Evolutionary conservation across 2,329 filamentous ascomycete genomes (phyloP).

Genomic region (Cladophialophora chaetospira): DNA sequence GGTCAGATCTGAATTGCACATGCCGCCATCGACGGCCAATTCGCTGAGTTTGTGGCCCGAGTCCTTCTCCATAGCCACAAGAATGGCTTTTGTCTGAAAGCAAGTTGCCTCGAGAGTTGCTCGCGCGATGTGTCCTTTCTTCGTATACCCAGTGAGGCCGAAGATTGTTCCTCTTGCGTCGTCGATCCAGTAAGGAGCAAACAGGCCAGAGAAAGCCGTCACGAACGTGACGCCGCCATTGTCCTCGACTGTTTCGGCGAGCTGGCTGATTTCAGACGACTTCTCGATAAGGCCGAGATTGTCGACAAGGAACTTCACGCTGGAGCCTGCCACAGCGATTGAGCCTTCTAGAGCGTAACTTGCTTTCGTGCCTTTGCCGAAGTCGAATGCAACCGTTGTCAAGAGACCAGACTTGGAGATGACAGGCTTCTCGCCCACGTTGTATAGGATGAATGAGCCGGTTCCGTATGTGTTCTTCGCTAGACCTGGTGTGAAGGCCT

Average conservation of each 20-base stretch:
- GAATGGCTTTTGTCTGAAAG: slow-evolving; percentile 88
- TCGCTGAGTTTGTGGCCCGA: slow-evolving; percentile 73
- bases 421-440: slow-evolving; percentile 81
- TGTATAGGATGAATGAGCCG: slow-evolving; percentile 86
- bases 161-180: slow-evolving; percentile 88
- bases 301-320: slow-evolving; percentile 73
- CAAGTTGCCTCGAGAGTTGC: slow-evolving; percentile 89
- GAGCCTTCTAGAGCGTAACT: slow-evolving; percentile 83
- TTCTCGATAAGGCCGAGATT: slow-evolving; percentile 65
- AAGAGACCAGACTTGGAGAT: slow-evolving; percentile 81
- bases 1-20: slow-evolving; percentile 83
- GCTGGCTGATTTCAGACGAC: slow-evolving; percentile 64
- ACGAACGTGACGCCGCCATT: slow-evolving; percentile 85
- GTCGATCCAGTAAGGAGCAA: slow-evolving; percentile 94
- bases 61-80: slow-evolving; percentile 88
- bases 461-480: slow-evolving; percentile 94
- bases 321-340: slow-evolving; percentile 78
- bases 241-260: slow-evolving; percentile 67
- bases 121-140: slow-evolving; percentile 81
- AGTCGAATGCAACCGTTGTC: slow-evolving; percentile 84
- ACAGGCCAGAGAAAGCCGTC: slow-evolving; percentile 86
- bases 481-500: slow-evolving; percentile 76
- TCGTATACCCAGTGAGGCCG: slow-evolving; percentile 81
- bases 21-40: slow-evolving; percentile 83
- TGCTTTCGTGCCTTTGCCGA: slow-evolving; percentile 67